Base-by-base conservation (phyloP, 2,329 filamentous ascomycete genomes). In the Mariannaea sp. region DNA sequence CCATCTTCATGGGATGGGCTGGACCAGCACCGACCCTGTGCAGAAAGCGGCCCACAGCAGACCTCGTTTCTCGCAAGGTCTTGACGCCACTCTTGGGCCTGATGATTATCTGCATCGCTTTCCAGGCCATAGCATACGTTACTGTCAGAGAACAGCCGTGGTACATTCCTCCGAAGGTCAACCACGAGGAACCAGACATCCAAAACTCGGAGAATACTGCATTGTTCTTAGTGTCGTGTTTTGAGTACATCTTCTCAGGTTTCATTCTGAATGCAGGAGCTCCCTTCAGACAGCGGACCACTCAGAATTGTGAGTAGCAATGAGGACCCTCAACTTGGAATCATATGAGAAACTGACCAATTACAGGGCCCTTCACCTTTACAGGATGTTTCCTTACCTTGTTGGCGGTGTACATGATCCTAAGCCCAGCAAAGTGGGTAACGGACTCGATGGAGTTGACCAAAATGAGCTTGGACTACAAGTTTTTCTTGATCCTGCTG, bases 1-100 rank as follows among this genome's bases (percentile, higher is more conserved):
- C 94, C 19, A 90, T 99, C 54, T 97, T 97, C 71, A 99, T 99
- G 94, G 92, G 94, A 62, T 97, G 95, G 94, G 91, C 90, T 19
- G 92, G 89, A 5, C 89, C 95, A 1, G 91, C 88, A 67, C 85
- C 86, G 2, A 78, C 81, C 30, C 82, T 99, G 12, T 89, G 85
- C 63, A 84, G 82, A 53, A 99, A 97, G 72, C 82, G 92, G 29
- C 94, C 94, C 3, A 97, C 92, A 0, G 92, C 94, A 13, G 89
- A 93, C 65, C 82, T 99, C 5, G 93, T 99, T 1, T 95, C 90
- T 1, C 83, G 92, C 49, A 99, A 99, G 71, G 90, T 99, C 2
- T 79, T 99, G 41, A 90, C 87, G 0, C 93, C 94, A 1, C 77
- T 99, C 13, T 78, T 99, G 2, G 93, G 93, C 1, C 92, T 99